Percentiles rank a stretch among this genome's conserved stretches.
Evolutionary conservation across 768 basidiomycete species (phyloP).

Genomic region (Lactarius vividus): DNA sequence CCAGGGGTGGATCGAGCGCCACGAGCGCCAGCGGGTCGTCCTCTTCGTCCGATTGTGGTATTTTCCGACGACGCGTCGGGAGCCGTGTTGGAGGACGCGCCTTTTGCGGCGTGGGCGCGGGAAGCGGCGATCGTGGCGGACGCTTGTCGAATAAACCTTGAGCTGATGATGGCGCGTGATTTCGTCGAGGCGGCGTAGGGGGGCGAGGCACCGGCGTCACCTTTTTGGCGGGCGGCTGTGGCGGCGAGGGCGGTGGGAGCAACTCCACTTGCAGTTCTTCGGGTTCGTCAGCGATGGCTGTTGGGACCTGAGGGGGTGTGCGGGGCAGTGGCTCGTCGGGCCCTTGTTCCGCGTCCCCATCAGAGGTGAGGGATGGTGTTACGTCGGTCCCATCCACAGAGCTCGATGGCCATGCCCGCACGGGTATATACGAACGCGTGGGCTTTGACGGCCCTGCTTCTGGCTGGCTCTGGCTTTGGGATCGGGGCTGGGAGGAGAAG

Average conservation of each 20-base stretch:
- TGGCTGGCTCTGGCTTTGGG: constrained; percentile 14
- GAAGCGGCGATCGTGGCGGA: constrained; percentile 63
- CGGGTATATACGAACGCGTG: constrained; percentile 13
- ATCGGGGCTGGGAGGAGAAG: constrained; percentile 9
- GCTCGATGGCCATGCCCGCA: constrained; percentile 23
- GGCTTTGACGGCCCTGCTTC: constrained; percentile 14
- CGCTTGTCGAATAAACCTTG: constrained; percentile 55
- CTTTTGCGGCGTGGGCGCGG: constrained; percentile 48
- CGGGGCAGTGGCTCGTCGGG: constrained; percentile 21
- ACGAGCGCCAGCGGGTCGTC: constrained; percentile 23
- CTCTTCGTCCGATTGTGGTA: constrained; percentile 2
- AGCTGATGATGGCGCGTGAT: not conserved
- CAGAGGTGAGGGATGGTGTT: constrained; percentile 28
- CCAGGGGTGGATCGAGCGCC: constrained; percentile 8
- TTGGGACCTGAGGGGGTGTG: constrained; percentile 26
- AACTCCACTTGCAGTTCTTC: constrained; percentile 5
- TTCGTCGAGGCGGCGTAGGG: constrained; percentile 11
- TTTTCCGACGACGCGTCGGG: constrained; percentile 1
- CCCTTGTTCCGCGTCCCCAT: constrained; percentile 20
- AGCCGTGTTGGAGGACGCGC: constrained; percentile 54
- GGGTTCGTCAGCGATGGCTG: constrained; percentile 1
- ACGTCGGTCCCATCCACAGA: constrained; percentile 28
- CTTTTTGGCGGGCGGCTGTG: constrained; percentile 9
- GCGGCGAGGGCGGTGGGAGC: not conserved
- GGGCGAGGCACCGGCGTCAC: not conserved